Conservation (phyloP, 257 asterid genomes). For the Solanum bulbocastanum region DNA sequence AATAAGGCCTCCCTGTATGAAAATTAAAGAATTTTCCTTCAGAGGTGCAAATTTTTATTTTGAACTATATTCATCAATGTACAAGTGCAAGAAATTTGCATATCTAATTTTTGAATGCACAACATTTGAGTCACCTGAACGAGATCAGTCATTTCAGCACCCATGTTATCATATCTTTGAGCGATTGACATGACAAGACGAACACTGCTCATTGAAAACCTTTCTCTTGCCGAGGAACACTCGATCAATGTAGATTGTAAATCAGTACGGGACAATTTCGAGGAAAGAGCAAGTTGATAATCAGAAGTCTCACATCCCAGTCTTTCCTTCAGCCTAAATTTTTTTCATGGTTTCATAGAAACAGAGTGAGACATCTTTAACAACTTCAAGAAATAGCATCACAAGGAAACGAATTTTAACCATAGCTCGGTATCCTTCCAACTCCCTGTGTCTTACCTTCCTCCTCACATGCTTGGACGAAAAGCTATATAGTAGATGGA, state of each 20-base stretch:
- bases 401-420: background rate
- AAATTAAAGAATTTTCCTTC: background rate
- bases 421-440: background rate
- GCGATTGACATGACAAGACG: conserved; percentile 96
- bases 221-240: conserved; percentile 81
- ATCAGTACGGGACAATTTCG: conserved; percentile 45
- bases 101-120: background rate
- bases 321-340: conserved; percentile 55
- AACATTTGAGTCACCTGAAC: conserved; percentile 47
- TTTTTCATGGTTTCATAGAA: background rate
- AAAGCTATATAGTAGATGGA: background rate
- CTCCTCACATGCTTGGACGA: background rate
- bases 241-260: conserved; percentile 52
- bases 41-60: background rate
- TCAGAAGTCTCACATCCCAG: conserved; percentile 84
- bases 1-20: conserved; percentile 69
- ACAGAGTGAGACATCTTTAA: background rate
- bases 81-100: background rate
- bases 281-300: conserved; percentile 71
- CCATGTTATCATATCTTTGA: conserved; percentile 86
- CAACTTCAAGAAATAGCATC: background rate
- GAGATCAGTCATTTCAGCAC: conserved; percentile 88
- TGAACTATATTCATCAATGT: background rate
- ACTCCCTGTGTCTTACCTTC: background rate
- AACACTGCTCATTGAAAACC: conserved; percentile 87